Evolutionary conservation across 2,329 filamentous ascomycete species (phyloP), one percentile per base, ranked within the genome.

Genomic region (Trichoderma breve): DNA sequence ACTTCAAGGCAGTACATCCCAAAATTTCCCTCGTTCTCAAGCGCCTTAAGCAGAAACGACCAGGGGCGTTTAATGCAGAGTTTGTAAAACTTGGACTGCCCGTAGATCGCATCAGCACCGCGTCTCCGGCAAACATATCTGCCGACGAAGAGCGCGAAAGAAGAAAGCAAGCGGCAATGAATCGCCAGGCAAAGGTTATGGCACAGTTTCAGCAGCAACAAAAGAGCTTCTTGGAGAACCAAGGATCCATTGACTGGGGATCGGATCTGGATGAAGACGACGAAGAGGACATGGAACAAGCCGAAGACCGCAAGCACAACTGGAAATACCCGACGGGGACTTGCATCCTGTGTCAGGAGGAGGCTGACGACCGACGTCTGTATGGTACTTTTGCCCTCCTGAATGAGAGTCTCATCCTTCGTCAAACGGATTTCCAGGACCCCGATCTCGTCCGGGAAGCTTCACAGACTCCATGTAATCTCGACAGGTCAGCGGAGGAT

Each of bases 121-220:
- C 91, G 4, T 96, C 94, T 1, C 94, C 95, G n/a, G 92, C 92
- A 15, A 87, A 85, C 70, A 87, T 86, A 69, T 86, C 89, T 6
- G 89, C 86, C 47, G 91, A 93, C 72, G 92, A 92, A 75, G 93
- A 95, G 78, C 88, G 89, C 18, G 93, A 95, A 80, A 85, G 90
- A 73, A 97, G 95, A 84, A 99, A 98, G 86, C 92, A 93, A 81
- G 93, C 95, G 67, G 96, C 96, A 0, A 83, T 95, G 53, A 95
- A 94, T 76, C 90, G 96, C 26, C 95, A 98, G 81, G 95, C 95
- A 2, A 92, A 90, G 78, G 94, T 99, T 36, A 98, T 99, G 95
- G 96, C 95, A 2, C 94, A 98, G 79, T 98, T 99, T 82, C 96
- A 98, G 80, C 92, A 97, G 79, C 95, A 99, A 79, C 97, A 98